These are phyloP conservation scores for Penicillium bovifimosum DNA, from an alignment of 495 filamentous ascomycete species.

Conservation along the genomic window DNA sequence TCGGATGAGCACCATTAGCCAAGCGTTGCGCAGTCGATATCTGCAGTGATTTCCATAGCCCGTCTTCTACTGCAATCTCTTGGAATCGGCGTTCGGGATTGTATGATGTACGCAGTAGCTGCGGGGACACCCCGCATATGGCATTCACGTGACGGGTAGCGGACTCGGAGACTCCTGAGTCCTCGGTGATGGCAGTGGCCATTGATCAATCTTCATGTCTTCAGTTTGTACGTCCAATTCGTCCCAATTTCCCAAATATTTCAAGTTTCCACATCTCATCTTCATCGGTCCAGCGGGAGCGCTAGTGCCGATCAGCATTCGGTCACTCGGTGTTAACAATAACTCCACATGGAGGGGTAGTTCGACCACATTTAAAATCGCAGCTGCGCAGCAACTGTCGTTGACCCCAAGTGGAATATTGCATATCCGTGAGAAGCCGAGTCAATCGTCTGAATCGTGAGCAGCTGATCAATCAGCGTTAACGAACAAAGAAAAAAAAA, in stretches of 20 bases:
- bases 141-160: constrained; percentile 10
- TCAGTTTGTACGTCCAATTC: not conserved
- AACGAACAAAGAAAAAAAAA: too few species aligned
- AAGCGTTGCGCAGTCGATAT: constrained; percentile 52
- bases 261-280: not conserved
- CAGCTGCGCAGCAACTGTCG: too few species aligned
- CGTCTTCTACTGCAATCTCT: not conserved
- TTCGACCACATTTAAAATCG: not conserved
- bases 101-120: constrained; percentile 4
- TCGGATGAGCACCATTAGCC: constrained; percentile 79
- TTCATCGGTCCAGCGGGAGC: constrained; percentile 21
- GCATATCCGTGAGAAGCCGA: not conserved
- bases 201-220: not conserved
- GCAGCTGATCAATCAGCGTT: not conserved
- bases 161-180: too few species aligned
- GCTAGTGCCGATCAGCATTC: constrained; percentile 18
- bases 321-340: constrained; percentile 2
- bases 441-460: not conserved
- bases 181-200: constrained; percentile 7
- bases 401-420: not conserved
- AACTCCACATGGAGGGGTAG: not conserved
- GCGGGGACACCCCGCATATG: constrained; percentile 5
- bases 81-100: not conserved
- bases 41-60: constrained; percentile 18
- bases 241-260: not conserved